Percentiles rank a stretch among this genome's conserved stretches.
Conservation (phyloP, 768 basidiomycete species). For the Hypholoma sublateritium region DNA sequence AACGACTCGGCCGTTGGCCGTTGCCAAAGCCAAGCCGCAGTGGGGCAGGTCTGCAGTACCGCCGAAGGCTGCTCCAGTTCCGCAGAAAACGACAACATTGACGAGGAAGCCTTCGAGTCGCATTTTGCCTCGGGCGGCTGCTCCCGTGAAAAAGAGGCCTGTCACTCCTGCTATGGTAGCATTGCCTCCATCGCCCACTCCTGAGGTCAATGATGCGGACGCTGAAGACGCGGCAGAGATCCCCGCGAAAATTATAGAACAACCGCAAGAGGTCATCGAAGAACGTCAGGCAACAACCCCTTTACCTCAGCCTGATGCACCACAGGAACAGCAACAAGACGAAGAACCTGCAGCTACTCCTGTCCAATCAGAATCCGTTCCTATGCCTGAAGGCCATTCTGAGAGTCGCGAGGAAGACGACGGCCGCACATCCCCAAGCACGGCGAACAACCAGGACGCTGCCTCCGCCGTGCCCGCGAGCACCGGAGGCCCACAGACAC, state of each 20-base stretch:
- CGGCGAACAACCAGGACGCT: neutral
- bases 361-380: too few species aligned
- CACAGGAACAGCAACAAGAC: neutral
- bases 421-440: neutral
- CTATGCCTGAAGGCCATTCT: too few species aligned
- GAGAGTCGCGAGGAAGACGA: neutral
- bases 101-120: constrained; percentile 20
- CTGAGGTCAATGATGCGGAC: neutral
- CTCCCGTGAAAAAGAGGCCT: constrained; percentile 11
- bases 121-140: neutral
- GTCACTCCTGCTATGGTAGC: constrained; percentile 32
- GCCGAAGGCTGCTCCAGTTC: constrained; percentile 10
- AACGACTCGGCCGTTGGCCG: constrained; percentile 10
- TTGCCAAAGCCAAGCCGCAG: constrained; percentile 20
- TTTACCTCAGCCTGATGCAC: neutral
- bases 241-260: neutral
- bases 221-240: neutral
- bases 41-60: constrained; percentile 21
- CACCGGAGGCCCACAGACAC: constrained; percentile 10
- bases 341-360: neutral
- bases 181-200: constrained; percentile 36
- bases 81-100: constrained; percentile 13
- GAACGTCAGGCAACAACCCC: neutral
- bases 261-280: neutral
- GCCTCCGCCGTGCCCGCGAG: neutral